Conservation (phyloP, 805 yeast species). For the Torulaspora indica region DNA sequence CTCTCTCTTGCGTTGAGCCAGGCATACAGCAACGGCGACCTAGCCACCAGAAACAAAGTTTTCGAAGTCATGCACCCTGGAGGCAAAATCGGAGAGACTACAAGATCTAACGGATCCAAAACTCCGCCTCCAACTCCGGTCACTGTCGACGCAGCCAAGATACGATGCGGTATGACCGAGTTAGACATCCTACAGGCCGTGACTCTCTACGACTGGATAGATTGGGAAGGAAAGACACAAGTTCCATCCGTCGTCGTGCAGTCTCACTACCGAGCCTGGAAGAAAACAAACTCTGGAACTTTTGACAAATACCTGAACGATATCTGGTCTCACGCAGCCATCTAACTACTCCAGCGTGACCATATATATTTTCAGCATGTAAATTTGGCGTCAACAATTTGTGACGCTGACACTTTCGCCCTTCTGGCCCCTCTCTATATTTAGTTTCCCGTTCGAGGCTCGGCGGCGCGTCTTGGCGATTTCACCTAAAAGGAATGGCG, state of each 20-base stretch:
- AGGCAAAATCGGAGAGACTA: constrained; percentile 67
- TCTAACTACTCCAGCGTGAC: no score
- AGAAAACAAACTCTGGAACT: neutral
- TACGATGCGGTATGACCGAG: constrained; percentile 10
- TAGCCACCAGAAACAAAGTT: constrained; percentile 45
- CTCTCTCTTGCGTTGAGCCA: constrained; percentile 70
- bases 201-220: constrained; percentile 16
- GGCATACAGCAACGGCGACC: constrained; percentile 51
- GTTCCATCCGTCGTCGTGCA: constrained; percentile 7
- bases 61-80: constrained; percentile 84
- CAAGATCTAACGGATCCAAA: neutral
- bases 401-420: constrained; percentile 1
- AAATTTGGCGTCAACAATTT: neutral
- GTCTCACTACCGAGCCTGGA: constrained; percentile 4
- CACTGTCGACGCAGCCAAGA: constrained; percentile 3
- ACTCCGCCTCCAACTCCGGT: neutral
- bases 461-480: constrained; percentile 2
- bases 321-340: neutral
- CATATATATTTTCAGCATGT: neutral
- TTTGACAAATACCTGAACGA: neutral
- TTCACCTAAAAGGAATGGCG: constrained; percentile 1
- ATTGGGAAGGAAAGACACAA: neutral
- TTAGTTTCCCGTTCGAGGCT: constrained; percentile 7
- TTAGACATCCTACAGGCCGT: constrained; percentile 13
- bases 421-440: constrained; percentile 1